A percentile compares a stretch with the other conserved stretches of the same genome.
phyloP scores from a whole-genome alignment of 2,329 filamentous ascomycete genomes.

The Colletotrichum sp. region DNA sequence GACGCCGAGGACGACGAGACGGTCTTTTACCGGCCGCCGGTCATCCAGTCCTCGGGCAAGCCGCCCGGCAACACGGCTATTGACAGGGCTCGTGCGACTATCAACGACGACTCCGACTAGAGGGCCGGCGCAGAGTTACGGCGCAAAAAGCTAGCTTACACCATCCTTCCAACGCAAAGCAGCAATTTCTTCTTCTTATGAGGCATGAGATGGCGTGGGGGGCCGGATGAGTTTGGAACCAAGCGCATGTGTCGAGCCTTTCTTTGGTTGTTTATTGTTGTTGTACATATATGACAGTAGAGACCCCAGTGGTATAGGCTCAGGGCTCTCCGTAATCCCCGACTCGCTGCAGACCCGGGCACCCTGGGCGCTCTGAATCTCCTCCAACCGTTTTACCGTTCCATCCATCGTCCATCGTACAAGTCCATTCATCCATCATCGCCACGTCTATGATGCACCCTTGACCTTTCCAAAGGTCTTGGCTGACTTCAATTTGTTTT shows the following conservation, averaged over 20 bases:
- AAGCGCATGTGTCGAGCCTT: slow-evolving; percentile 7
- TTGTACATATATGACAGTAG: slow-evolving; percentile 27
- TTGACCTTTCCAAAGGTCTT: slow-evolving; percentile 40
- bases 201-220: not conserved
- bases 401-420: slow-evolving; percentile 8
- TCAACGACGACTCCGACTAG: slow-evolving; percentile 66
- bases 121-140: slow-evolving; percentile 9
- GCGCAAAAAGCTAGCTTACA: slow-evolving; percentile 1
- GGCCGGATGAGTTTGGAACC: not conserved
- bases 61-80: slow-evolving; percentile 62
- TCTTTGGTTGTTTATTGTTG: slow-evolving; percentile 2
- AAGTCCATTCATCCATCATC: not conserved
- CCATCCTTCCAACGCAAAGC: slow-evolving; percentile 2
- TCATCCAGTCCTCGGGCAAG: slow-evolving; percentile 57
- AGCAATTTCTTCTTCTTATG: not conserved
- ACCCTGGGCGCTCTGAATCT: not conserved
- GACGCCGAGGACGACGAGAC: slow-evolving; percentile 89
- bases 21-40: slow-evolving; percentile 68
- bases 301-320: slow-evolving; percentile 1
- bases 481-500: slow-evolving; percentile 36
- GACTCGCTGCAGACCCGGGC: not conserved
- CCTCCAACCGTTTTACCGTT: not conserved
- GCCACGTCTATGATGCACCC: slow-evolving; percentile 43
- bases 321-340: slow-evolving; percentile 12
- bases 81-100: slow-evolving; percentile 62